Evolutionary conservation across 73 alveolate genomes (phyloP).

Genomic region (Diophrys appendiculata): DNA sequence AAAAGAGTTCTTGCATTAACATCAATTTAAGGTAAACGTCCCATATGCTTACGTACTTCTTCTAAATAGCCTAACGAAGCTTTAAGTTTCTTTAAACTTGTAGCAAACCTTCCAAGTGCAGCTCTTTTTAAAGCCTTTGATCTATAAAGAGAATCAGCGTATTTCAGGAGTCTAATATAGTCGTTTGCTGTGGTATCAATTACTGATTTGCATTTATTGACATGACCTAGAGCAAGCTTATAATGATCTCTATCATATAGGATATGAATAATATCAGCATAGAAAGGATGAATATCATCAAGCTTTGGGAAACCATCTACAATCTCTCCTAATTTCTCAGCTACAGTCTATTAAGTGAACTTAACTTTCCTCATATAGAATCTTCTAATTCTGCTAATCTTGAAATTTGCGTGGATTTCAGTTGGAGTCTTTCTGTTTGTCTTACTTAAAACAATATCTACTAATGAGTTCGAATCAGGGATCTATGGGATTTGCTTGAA

Average conservation of each 20-base stretch:
- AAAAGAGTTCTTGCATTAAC: conserved; percentile 95
- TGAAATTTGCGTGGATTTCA: conserved; percentile 98
- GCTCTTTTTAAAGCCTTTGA: conserved; percentile 99
- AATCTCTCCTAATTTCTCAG: conserved; percentile 96
- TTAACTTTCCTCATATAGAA: conserved; percentile 99
- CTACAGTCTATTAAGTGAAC: conserved; percentile 93
- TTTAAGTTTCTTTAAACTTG: conserved; percentile 96
- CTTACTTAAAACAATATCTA: conserved; percentile 93
- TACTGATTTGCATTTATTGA: conserved; percentile 87
- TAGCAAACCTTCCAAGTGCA: conserved; percentile 97
- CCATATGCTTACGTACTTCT: conserved; percentile 99
- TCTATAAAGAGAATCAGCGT: conserved; percentile 98
- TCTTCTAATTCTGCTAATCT: conserved; percentile 97
- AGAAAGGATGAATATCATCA: conserved; percentile 99
- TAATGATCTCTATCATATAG: conserved; percentile 99
- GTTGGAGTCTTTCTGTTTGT: conserved; percentile 99
- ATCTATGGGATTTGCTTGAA: conserved; percentile 92
- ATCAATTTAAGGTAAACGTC: conserved; percentile 98
- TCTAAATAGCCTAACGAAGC: conserved; percentile 97
- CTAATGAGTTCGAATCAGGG: conserved; percentile 91
- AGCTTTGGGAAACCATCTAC: conserved; percentile 98
- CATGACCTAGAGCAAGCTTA: conserved; percentile 99
- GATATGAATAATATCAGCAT: conserved; percentile 98
- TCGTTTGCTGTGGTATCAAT: conserved; percentile 97
- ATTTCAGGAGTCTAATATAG: conserved; percentile 97